Conservation (phyloP, 192 early-diverging fungal species). For the Coemansia sp. region DNA sequence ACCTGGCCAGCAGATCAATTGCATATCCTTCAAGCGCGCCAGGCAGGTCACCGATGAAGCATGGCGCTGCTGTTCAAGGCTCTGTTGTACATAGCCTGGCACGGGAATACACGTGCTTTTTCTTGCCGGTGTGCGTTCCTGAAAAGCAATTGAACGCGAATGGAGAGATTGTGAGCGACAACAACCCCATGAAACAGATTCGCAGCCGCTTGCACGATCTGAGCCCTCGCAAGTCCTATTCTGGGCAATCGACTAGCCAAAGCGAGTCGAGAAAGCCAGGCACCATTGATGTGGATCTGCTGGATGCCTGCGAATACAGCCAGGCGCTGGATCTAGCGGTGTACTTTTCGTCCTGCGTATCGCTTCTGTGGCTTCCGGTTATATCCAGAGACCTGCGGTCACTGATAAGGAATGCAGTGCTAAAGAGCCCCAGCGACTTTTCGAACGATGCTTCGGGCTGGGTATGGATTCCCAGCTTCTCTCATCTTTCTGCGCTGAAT, state of each 20-base stretch:
- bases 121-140: conserved; percentile 41
- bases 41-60: background rate
- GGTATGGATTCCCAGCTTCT: conserved; percentile 30
- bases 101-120: conserved; percentile 40
- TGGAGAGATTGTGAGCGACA: conserved; percentile 10
- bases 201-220: conserved; percentile 34
- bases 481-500: conserved; percentile 31
- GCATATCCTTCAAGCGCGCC: conserved; percentile 5
- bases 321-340: conserved; percentile 28
- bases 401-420: background rate
- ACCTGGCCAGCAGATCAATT: background rate
- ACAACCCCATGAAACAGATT: conserved; percentile 34
- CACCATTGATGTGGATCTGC: conserved; percentile 14
- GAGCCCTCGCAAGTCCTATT: conserved; percentile 11
- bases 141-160: conserved; percentile 9
- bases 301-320: conserved; percentile 29
- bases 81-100: conserved; percentile 18
- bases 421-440: background rate
- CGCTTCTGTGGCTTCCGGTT: conserved; percentile 37
- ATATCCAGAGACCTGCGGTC: conserved; percentile 15
- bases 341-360: conserved; percentile 27
- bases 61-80: conserved; percentile 14
- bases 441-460: conserved; percentile 8
- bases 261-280: conserved; percentile 18
- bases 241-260: background rate